Evolutionary conservation across 768 basidiomycete genomes (phyloP), one percentile per base, ranked within the genome.

Genomic region (Trametes cinnabarina): DNA sequence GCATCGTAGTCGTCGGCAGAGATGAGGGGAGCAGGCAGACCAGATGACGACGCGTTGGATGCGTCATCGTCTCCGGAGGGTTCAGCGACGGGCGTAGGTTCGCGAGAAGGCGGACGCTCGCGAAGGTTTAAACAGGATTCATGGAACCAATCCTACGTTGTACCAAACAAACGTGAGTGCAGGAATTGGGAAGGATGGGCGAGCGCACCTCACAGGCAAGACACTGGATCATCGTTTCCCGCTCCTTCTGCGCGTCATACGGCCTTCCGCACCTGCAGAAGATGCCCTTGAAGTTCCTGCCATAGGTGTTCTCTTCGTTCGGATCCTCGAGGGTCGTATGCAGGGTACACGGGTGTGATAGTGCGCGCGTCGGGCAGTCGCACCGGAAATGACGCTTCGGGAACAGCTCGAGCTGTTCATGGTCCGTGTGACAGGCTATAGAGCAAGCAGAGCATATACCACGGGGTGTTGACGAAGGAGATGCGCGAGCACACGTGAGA

Each of bases 151-250:
- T 94, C 91, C 90, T 92, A 60, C n/a, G 57, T 2, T 4, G 14
- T 43, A 34, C 2, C 9, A 17, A 22, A 17, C 34, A 30, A 48
- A 28, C 14, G 39, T 62, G 37, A 44, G 59, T 39, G 53, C 17
- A 23, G 25, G 28, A 63, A n/a, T 47, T 35, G 56, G 20, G 23
- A 7, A 50, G 37, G 35, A 28, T 30, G 32, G 47, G 7, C 49
- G 61, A 56, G 77, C 82, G 67, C 62, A 92, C 91, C 80, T 94
- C 92, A 71, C 92, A 94, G 17, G 84, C 76, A 51, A 93, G 72
- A 69, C 92, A 94, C 73, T 94, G 92, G 28, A 93, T 86, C 92
- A 94, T 94, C 3, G 90, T 88, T 73, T 94, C 92, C 58, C 70
- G 71, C 72, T 94, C 92, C 19, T 75, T 83, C 63, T 80, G 79